Conservation (phyloP, 176 grass and related monocot genomes). For the Zoysia pacifica region DNA sequence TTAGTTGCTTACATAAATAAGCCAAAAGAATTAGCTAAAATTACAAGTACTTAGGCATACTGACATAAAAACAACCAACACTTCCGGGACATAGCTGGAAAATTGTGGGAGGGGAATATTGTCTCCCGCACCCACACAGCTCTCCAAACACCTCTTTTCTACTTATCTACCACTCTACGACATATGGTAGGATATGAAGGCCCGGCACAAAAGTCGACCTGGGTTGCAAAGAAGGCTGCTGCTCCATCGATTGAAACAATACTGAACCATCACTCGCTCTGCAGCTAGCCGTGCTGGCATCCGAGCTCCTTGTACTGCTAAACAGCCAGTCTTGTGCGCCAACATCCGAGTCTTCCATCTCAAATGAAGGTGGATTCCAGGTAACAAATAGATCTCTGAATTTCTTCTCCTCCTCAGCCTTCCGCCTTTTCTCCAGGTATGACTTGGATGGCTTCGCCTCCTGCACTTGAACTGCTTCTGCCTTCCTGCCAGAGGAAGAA, state of each 20-base stretch:
- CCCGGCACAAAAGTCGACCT: conserved; percentile 36
- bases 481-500: conserved; percentile 37
- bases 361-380: conserved; percentile 38
- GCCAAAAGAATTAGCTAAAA: background rate
- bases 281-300: conserved; percentile 19
- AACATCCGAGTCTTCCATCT: conserved; percentile 10
- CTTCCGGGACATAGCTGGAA: conserved; percentile 49
- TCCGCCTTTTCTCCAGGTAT: conserved; percentile 40
- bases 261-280: conserved; percentile 36
- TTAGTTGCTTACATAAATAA: background rate
- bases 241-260: conserved; percentile 22
- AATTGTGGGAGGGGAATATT: conserved; percentile 41
- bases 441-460: conserved; percentile 43
- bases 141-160: conserved; percentile 35
- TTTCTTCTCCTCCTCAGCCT: conserved; percentile 51
- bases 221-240: conserved; percentile 43
- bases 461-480: background rate
- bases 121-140: conserved; percentile 46
- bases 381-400: conserved; percentile 48
- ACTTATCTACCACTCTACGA: conserved; percentile 39
- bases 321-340: conserved; percentile 47
- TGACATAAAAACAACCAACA: conserved; percentile 8
- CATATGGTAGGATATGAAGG: conserved; percentile 50
- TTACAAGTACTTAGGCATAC: background rate
- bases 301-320: conserved; percentile 27